phyloP scores from a whole-genome alignment of 371 early-diverging fungal genomes.

The Sporodiniella umbellata region DNA sequence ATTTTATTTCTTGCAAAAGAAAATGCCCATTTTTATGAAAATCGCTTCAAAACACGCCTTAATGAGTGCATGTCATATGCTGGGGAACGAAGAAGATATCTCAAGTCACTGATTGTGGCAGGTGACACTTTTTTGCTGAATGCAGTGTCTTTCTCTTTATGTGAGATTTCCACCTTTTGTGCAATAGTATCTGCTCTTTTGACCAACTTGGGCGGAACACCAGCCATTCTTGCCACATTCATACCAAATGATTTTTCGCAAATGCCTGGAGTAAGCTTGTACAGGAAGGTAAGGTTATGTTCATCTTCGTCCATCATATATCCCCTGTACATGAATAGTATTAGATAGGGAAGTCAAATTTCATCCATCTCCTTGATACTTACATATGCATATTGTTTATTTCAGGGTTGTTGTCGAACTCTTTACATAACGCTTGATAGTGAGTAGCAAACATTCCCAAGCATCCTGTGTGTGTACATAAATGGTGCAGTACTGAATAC shows the following conservation, averaged over 20 bases:
- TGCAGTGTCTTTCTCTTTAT: conserved; percentile 39
- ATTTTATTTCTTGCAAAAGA: no score
- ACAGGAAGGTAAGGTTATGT: conserved; percentile 94
- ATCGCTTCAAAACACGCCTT: conserved; percentile 12
- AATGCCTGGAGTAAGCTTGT: conserved; percentile 85
- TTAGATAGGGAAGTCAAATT: no score
- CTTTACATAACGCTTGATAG: conserved; percentile 89
- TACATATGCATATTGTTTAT: conserved; percentile 67
- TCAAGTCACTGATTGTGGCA: conserved; percentile 15
- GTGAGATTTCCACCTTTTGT: conserved; percentile 61
- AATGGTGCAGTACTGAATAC: conserved; percentile 85
- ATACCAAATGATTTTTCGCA: conserved; percentile 85
- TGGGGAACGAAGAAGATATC: conserved; percentile 2
- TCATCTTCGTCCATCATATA: conserved; percentile 81
- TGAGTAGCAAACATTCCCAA: conserved; percentile 97
- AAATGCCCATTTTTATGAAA: background rate
- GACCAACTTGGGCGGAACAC: conserved; percentile 70
- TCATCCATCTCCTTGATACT: conserved; percentile 8
- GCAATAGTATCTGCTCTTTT: conserved; percentile 71
- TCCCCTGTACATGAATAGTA: conserved; percentile 44
- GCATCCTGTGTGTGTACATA: conserved; percentile 84
- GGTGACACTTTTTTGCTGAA: conserved; percentile 12
- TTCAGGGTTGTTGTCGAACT: conserved; percentile 68
- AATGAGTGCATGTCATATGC: background rate
- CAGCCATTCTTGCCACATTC: conserved; percentile 96